A percentile compares a stretch with the other conserved stretches of the same genome.
phyloP scores from a whole-genome alignment of 116 monocot genomes.

The Zostera marina region DNA sequence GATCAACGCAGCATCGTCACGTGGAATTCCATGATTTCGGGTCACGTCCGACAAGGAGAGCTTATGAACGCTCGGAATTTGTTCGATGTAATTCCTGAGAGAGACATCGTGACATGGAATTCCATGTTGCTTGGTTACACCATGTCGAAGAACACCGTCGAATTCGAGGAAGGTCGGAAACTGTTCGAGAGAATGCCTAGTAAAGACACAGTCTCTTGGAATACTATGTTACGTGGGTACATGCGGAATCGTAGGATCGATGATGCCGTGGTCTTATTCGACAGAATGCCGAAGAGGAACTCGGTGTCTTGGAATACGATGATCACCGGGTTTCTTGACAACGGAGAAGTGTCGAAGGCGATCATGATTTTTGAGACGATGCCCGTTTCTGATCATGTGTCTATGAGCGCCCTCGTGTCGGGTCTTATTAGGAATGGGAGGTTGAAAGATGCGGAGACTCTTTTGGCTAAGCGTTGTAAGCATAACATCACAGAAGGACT shows the following conservation, averaged over 20 bases:
- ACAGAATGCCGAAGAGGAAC: conserved; percentile 32
- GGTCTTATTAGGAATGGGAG: conserved; percentile 30
- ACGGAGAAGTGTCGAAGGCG: conserved; percentile 21
- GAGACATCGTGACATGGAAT: conserved; percentile 44
- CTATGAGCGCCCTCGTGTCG: conserved; percentile 26
- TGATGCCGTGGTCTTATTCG: conserved; percentile 30
- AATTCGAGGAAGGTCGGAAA: conserved; percentile 17
- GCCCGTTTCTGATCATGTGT: conserved; percentile 19
- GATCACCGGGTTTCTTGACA: conserved; percentile 31
- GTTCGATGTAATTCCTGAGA: conserved; percentile 37
- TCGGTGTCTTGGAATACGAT: conserved; percentile 44
- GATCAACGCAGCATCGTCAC: conserved; percentile 19
- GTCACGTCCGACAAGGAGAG: conserved; percentile 15
- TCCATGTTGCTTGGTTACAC: conserved; percentile 32
- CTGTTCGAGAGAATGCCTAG: conserved; percentile 39
- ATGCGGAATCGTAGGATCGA: conserved; percentile 19
- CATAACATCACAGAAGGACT: conserved; percentile 9
- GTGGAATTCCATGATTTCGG: conserved; percentile 46
- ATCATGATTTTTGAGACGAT: conserved; percentile 31
- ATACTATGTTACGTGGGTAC: conserved; percentile 42
- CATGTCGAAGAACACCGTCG: conserved; percentile 5
- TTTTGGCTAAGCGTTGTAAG: conserved; percentile 13
- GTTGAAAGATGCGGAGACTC: conserved; percentile 27
- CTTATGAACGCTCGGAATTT: conserved; percentile 16
- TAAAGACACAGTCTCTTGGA: conserved; percentile 40